phyloP scores from a whole-genome alignment of 306 rosid species.

The Malus fusca region DNA sequence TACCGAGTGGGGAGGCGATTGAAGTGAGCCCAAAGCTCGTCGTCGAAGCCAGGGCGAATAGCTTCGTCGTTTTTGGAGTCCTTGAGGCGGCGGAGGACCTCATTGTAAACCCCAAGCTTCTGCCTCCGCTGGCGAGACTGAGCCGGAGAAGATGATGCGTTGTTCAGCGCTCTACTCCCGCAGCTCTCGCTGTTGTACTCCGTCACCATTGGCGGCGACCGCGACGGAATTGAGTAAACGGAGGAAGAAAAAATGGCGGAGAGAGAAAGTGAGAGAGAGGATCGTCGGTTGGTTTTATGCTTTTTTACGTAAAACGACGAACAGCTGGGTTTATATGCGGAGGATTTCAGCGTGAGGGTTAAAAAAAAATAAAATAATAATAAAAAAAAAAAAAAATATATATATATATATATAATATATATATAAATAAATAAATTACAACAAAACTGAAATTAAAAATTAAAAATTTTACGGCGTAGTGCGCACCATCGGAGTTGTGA shows the following conservation, averaged over 20 bases:
- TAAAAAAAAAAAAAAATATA: not conserved
- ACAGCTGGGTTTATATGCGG: constrained; percentile 6
- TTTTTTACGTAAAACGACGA: constrained; percentile 13
- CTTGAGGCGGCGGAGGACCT: constrained; percentile 79
- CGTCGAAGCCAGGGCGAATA: constrained; percentile 66
- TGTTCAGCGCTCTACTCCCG: constrained; percentile 42
- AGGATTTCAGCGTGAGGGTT: constrained; percentile 10
- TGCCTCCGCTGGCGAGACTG: constrained; percentile 55
- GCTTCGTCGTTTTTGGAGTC: constrained; percentile 59
- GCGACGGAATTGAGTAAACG: not conserved
- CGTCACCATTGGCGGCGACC: constrained; percentile 36
- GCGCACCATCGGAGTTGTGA: constrained; percentile 16
- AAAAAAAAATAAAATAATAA: not conserved
- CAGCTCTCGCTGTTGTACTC: constrained; percentile 65
- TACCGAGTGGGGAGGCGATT: constrained; percentile 95
- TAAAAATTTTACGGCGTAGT: not conserved
- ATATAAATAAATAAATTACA: not conserved
- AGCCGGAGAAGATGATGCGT: constrained; percentile 33
- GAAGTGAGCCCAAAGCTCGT: constrained; percentile 87
- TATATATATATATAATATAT: not conserved
- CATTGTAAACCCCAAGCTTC: constrained; percentile 75
- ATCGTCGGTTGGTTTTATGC: not conserved
- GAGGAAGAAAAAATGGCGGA: not conserved
- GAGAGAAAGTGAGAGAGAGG: not conserved
- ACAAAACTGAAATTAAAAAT: not conserved